These are phyloP conservation scores for Solanum ossicruentum DNA, from an alignment of 257 asterid genomes.

Conservation along the genomic window DNA sequence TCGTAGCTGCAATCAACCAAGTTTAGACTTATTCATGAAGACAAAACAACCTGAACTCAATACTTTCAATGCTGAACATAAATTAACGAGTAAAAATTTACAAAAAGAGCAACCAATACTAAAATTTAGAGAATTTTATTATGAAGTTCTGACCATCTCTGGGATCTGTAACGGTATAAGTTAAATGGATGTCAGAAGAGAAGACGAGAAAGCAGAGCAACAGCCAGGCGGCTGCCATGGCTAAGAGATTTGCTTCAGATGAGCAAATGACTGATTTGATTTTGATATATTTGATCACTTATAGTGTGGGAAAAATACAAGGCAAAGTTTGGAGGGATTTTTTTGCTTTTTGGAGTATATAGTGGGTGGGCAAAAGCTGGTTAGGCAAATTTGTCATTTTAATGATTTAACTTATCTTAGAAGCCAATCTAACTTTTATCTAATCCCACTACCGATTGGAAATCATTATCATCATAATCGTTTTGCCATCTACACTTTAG, in stretches of 20 bases:
- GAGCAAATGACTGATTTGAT: neutral
- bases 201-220: conserved; percentile 19
- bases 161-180: conserved; percentile 15
- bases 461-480: neutral
- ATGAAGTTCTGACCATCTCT: conserved; percentile 27
- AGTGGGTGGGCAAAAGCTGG: neutral
- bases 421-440: conserved; percentile 4
- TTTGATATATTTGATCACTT: neutral
- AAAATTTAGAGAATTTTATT: neutral
- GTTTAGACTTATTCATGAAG: neutral
- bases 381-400: neutral
- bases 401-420: conserved; percentile 21
- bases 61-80: neutral
- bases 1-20: conserved; percentile 43
- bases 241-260: neutral
- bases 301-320: neutral
- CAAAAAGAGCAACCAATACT: neutral
- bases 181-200: neutral
- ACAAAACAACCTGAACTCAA: neutral
- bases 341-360: neutral
- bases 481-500: neutral
- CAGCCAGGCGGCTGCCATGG: conserved; percentile 28
- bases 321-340: neutral
- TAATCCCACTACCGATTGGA: neutral
- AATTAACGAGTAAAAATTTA: neutral